Evolutionary conservation across 2,329 filamentous ascomycete species (phyloP), one percentile per base, ranked within the genome.

Genomic region (Phaeosphaeriaceae sp.): DNA sequence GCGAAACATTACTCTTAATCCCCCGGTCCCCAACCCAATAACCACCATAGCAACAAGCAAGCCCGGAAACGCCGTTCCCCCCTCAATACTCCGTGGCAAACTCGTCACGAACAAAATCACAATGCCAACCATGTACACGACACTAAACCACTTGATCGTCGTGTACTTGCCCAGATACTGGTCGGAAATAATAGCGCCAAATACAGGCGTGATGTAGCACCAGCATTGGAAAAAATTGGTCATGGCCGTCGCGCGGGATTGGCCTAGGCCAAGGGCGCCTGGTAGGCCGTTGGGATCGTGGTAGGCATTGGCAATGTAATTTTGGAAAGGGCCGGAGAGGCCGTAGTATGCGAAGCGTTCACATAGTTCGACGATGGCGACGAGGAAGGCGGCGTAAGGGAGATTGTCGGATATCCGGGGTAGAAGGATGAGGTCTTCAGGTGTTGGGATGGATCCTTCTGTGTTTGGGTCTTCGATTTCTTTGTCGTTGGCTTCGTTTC

Each of bases 1-100:
- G 78, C 8, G 75, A 75, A 35, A 92, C 88, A 66, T 92, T 92
- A 56, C 87, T 83, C 78, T 92, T 93, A 82, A 92, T 91, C 64
- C 89, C 87, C 89, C 89, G 1, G 88, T 90, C 35, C 89, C 89
- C 23, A 90, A 71, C n/a, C 87, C 87, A 66, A 91, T 83, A 64
- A 91, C 81, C 36, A 89, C 72, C 57, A 89, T 79, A 18, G 84
- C 83, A 23, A 85, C 73, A 2, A 87, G 71, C 61, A 90, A 88
- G 42, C 83, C 85, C 1, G 77, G 86, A 37, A 90, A 82, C 0
- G 86, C 78, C 11, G 79, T 76, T 13, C 85, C 79, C 29, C 83
- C 74, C 36, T 82, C 74, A 38, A 91, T 86, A 39, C 88, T 83
- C 3, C 68, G 64, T 0, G 88, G 88, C 1, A 88, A 75, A 13